Evolutionary conservation across 1,284 basidiomycete species (phyloP).

Genomic region (Austropuccinia psidii): DNA sequence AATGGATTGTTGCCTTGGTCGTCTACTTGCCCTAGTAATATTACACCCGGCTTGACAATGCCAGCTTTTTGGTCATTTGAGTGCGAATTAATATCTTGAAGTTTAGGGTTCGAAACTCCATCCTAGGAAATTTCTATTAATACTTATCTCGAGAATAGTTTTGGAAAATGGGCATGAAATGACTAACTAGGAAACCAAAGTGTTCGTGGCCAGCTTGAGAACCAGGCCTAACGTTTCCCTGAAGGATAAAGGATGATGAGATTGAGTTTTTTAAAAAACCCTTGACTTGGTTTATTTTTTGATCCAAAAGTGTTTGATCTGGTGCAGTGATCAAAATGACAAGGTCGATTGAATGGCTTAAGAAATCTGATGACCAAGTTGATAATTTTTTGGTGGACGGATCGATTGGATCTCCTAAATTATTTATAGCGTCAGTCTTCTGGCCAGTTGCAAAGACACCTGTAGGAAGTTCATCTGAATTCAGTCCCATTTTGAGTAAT

Average conservation of each 20-base stretch:
- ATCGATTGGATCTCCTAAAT: constrained; percentile 33
- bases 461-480: constrained; percentile 15
- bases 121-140: neutral
- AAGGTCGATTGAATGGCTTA: constrained; percentile 14
- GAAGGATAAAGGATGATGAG: neutral
- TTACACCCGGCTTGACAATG: constrained; percentile 29
- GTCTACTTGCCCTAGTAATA: constrained; percentile 29
- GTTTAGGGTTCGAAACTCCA: constrained; percentile 18
- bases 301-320: neutral
- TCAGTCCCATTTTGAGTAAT: constrained; percentile 12
- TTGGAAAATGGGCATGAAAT: neutral
- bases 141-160: neutral
- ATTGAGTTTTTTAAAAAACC: neutral
- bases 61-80: constrained; percentile 23
- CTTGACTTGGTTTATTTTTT: constrained; percentile 1
- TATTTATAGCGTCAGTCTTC: constrained; percentile 24
- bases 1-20: neutral
- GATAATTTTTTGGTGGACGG: constrained; percentile 5
- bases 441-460: constrained; percentile 13
- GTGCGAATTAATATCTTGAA: constrained; percentile 10
- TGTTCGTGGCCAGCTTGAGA: constrained; percentile 22
- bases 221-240: constrained; percentile 31
- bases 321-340: constrained; percentile 28
- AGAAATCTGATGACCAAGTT: constrained; percentile 28
- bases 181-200: constrained; percentile 20